Evolutionary conservation across 2,329 filamentous ascomycete species (phyloP).

Genomic region (Rhynchosporium graminicola): DNA sequence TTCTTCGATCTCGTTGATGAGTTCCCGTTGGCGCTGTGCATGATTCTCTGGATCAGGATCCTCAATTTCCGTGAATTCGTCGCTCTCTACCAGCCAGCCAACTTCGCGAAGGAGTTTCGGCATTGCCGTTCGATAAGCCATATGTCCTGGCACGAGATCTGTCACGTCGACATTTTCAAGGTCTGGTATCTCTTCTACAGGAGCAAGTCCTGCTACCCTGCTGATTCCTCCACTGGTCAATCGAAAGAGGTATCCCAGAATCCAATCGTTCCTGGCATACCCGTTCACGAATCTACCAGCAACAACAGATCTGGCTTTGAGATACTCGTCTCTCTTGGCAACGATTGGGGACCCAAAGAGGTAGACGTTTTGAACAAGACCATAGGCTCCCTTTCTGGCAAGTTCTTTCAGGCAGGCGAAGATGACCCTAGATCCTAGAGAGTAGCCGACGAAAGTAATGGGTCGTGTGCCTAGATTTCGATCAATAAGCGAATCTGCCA

Average conservation of each 20-base stretch:
- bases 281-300: constrained; percentile 93
- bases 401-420: constrained; percentile 89
- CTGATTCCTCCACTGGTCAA: constrained; percentile 91
- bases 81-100: constrained; percentile 87
- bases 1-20: constrained; percentile 96
- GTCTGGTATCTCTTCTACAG: constrained; percentile 73
- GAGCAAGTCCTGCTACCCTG: constrained; percentile 78
- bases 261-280: constrained; percentile 95
- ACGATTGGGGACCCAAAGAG: constrained; percentile 92
- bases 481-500: constrained; percentile 91
- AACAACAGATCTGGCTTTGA: constrained; percentile 79
- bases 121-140: constrained; percentile 95
- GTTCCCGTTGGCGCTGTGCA: constrained; percentile 79
- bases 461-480: constrained; percentile 88
- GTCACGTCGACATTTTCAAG: constrained; percentile 91
- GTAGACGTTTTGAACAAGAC: constrained; percentile 92
- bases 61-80: constrained; percentile 95
- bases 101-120: constrained; percentile 82
- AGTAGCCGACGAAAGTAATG: constrained; percentile 93
- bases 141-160: constrained; percentile 83
- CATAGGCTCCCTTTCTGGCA: constrained; percentile 77
- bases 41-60: constrained; percentile 97
- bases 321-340: constrained; percentile 86
- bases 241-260: constrained; percentile 92
- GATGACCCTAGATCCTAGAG: constrained; percentile 87